Evolutionary conservation across 352 stramenopile genomes (phyloP).

Genomic region (Phytophthora megakarya): DNA sequence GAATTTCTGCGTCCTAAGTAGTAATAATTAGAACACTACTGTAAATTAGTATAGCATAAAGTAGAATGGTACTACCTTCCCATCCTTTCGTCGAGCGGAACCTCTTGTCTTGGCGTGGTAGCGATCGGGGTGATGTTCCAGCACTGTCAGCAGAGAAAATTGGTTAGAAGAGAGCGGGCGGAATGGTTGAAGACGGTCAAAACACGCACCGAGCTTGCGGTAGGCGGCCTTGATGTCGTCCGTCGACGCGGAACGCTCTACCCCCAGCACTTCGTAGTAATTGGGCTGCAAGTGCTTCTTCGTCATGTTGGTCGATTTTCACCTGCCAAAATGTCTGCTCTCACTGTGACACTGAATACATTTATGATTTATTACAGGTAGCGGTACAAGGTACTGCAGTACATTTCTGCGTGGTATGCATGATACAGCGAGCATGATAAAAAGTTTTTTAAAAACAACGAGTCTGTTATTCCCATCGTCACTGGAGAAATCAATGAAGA

Average conservation of each 20-base stretch:
- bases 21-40: neutral
- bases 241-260: slow-evolving; percentile 60
- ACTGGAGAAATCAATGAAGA: too few species aligned
- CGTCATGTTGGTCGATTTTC: neutral
- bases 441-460: too few species aligned
- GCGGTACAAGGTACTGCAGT: too few species aligned
- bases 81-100: slow-evolving; percentile 32
- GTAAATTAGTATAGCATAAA: neutral
- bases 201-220: slow-evolving; percentile 65
- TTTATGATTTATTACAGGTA: too few species aligned
- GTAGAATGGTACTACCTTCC: slow-evolving; percentile 29
- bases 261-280: slow-evolving; percentile 68
- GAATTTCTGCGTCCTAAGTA: slow-evolving; percentile 51
- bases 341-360: too few species aligned
- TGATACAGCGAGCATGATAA: too few species aligned
- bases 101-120: slow-evolving; percentile 38
- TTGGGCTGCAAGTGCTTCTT: slow-evolving; percentile 43
- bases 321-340: neutral
- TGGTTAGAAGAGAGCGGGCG: neutral
- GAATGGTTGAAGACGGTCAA: neutral
- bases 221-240: slow-evolving; percentile 82
- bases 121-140: slow-evolving; percentile 77
- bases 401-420: too few species aligned
- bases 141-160: slow-evolving; percentile 36
- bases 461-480: too few species aligned